These are phyloP conservation scores for Adansonia gregorii DNA, from an alignment of 441 rosid species.

Conservation along the genomic window DNA sequence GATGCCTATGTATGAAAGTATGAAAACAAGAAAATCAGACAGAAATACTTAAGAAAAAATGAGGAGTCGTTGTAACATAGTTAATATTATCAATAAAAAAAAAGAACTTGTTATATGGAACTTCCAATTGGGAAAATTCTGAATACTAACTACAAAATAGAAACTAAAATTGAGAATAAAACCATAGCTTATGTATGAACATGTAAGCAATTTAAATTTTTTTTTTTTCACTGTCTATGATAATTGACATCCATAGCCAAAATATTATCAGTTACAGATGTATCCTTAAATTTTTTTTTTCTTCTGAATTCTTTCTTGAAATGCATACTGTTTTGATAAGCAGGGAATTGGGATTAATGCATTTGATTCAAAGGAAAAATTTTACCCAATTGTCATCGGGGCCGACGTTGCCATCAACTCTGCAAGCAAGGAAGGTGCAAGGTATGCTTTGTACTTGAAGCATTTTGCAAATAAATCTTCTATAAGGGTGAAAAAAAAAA, in stretches of 20 bases:
- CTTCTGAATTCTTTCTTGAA: neutral
- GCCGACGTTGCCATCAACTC: constrained; percentile 54
- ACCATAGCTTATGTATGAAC: neutral
- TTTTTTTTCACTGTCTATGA: neutral
- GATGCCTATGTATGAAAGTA: no score
- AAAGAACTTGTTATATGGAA: neutral
- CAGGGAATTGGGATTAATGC: constrained; percentile 72
- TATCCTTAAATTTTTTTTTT: neutral
- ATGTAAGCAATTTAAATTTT: no score
- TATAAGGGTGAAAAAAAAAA: no score
- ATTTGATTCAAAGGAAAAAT: constrained; percentile 56
- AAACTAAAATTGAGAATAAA: neutral
- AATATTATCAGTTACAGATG: neutral
- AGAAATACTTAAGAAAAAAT: no score
- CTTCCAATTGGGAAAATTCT: neutral
- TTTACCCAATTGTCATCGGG: constrained; percentile 71
- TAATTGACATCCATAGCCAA: neutral
- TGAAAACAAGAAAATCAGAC: no score
- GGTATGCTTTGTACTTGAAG: constrained; percentile 31
- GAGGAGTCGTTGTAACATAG: no score
- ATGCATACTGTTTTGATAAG: neutral
- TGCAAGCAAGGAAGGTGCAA: constrained; percentile 43
- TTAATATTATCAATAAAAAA: no score
- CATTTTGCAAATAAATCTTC: neutral
- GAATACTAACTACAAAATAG: neutral